phyloP scores from a whole-genome alignment of 2,329 filamentous ascomycete genomes.

The Thyridium curvatum region DNA sequence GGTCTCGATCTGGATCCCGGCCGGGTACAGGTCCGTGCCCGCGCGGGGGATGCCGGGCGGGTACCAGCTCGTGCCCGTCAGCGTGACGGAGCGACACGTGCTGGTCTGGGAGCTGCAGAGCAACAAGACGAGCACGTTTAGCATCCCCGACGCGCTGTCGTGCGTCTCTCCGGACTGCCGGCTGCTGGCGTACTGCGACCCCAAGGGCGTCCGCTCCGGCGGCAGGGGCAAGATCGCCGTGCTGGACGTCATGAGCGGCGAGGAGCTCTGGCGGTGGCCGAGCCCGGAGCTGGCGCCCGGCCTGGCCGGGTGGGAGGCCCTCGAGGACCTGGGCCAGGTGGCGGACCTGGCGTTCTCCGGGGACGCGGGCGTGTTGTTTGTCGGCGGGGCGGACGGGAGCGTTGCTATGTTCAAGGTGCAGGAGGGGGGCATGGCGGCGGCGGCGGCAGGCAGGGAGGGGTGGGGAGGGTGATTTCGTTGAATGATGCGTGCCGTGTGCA shows the following conservation, averaged over 20 bases:
- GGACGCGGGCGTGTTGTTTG: conserved; percentile 26
- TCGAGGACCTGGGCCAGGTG: conserved; percentile 25
- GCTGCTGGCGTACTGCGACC: conserved; percentile 31
- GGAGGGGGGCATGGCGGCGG: conserved; percentile 10
- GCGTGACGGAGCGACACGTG: conserved; percentile 25
- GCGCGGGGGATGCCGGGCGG: conserved; percentile 13
- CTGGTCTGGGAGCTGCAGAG: conserved; percentile 32
- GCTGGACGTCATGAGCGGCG: conserved; percentile 28
- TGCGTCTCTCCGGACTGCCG: conserved; percentile 34
- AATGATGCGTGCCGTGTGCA: no score
- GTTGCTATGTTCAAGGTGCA: conserved; percentile 28
- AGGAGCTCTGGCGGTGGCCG: conserved; percentile 30
- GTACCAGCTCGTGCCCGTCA: conserved; percentile 24
- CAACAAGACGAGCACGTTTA: conserved; percentile 27
- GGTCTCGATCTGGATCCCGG: conserved; percentile 34
- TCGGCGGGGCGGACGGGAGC: conserved; percentile 25
- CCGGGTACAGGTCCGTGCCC: conserved; percentile 25
- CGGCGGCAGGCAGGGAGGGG: no score
- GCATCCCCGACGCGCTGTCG: conserved; percentile 29
- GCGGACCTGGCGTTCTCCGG: conserved; percentile 30
- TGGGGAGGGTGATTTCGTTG: no score
- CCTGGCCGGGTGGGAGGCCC: conserved; percentile 18
- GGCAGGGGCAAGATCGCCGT: conserved; percentile 25
- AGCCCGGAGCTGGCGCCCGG: conserved; percentile 19
- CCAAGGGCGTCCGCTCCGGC: conserved; percentile 22